A percentile compares a stretch with the other conserved stretches of the same genome.
Evolutionary conservation across 2,329 filamentous ascomycete species (phyloP).

Genomic region (Cytospora piceae): DNA sequence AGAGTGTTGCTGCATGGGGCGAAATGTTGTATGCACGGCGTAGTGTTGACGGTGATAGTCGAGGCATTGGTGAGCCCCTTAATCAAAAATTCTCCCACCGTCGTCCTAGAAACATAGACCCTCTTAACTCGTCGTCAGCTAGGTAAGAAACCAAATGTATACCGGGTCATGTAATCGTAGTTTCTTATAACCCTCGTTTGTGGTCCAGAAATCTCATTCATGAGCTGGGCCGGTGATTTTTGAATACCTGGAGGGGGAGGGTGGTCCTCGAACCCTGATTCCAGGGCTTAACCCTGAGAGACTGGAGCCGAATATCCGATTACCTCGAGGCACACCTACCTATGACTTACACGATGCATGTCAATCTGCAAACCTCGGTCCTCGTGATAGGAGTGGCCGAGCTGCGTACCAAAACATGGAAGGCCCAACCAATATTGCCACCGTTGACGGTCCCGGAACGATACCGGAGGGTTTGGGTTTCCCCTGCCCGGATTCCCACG

Average conservation of each 20-base stretch:
- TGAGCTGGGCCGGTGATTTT: neutral
- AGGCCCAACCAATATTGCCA: neutral
- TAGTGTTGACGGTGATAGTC: conserved; percentile 62
- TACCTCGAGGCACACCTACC: neutral
- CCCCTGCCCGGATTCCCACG: conserved; percentile 1
- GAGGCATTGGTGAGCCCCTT: conserved; percentile 55
- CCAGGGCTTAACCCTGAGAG: neutral
- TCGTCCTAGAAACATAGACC: neutral
- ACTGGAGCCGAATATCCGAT: neutral
- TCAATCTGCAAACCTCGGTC: neutral
- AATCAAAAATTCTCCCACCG: neutral
- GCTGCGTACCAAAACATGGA: conserved; percentile 3
- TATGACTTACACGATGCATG: neutral
- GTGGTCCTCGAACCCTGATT: neutral
- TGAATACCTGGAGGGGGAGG: neutral
- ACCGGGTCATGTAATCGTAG: neutral
- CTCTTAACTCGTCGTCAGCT: neutral
- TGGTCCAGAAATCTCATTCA: neutral
- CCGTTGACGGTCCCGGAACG: conserved; percentile 9
- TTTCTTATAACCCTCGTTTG: neutral
- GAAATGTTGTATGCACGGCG: conserved; percentile 58
- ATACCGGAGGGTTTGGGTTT: conserved; percentile 13
- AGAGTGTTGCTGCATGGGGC: conserved; percentile 60
- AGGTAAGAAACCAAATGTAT: neutral
- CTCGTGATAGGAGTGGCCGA: conserved; percentile 16